Conservation (phyloP, 2,329 filamentous ascomycete genomes). For the Cytospora chrysosperma region DNA sequence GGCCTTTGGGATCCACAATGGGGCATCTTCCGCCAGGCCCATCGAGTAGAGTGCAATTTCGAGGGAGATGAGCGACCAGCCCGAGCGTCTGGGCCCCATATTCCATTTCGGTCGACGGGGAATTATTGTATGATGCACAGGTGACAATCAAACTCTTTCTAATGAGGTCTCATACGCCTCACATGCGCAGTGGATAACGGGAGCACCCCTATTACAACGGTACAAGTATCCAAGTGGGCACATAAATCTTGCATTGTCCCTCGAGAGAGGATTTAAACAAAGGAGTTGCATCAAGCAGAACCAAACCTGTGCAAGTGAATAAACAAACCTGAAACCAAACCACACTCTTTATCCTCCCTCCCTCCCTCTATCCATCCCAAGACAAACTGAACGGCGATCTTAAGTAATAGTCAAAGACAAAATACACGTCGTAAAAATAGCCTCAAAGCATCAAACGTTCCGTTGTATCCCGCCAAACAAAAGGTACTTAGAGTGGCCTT, state of each 20-base stretch:
- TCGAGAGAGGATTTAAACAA: background rate
- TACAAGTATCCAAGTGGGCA: background rate
- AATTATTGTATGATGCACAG: conserved; percentile 7
- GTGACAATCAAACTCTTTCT: conserved; percentile 14
- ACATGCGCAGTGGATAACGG: background rate
- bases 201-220: background rate
- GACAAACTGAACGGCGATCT: too few species aligned
- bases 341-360: background rate
- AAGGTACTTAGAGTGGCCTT: too few species aligned
- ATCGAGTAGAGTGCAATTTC: conserved; percentile 4
- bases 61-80: conserved; percentile 8
- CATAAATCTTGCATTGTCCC: conserved; percentile 8
- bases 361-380: background rate
- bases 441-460: background rate
- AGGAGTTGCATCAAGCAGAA: background rate
- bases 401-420: background rate
- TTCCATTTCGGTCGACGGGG: conserved; percentile 13
- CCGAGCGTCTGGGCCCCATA: conserved; percentile 16
- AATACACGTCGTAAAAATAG: background rate
- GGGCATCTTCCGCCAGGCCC: background rate
- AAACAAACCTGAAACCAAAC: background rate
- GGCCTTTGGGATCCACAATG: background rate
- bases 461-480: background rate
- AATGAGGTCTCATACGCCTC: conserved; percentile 7
- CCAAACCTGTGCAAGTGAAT: background rate